Percentiles rank a stretch among this genome's conserved stretches.
Conservation (phyloP, 257 asterid species). For the Buddleja alternifolia region DNA sequence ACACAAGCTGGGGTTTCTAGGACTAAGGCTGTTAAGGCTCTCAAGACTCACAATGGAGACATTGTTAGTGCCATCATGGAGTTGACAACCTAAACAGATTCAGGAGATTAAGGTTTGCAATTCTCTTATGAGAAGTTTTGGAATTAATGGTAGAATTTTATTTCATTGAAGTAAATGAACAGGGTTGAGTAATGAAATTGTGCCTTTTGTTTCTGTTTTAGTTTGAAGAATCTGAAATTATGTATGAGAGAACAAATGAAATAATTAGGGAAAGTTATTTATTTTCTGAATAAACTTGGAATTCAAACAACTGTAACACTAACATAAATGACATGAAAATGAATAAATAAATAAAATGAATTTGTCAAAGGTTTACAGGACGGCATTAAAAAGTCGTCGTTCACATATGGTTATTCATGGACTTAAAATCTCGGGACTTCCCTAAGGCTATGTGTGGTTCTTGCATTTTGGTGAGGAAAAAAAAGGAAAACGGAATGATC, state of each 20-base stretch:
- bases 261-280: not conserved
- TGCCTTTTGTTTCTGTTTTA: not conserved
- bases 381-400: too few species aligned
- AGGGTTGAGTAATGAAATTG: conserved; percentile 6
- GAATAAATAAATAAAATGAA: too few species aligned
- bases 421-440: too few species aligned
- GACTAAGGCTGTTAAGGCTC: conserved; percentile 41
- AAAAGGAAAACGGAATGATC: too few species aligned
- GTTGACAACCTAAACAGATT: conserved; percentile 31
- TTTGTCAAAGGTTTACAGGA: too few species aligned
- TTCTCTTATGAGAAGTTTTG: not conserved
- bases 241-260: not conserved
- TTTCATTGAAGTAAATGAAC: not conserved
- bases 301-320: not conserved
- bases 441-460: too few species aligned
- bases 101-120: not conserved
- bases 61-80: conserved; percentile 49
- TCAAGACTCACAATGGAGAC: conserved; percentile 38
- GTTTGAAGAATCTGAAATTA: not conserved
- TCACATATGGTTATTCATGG: too few species aligned
- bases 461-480: too few species aligned
- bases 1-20: conserved; percentile 43
- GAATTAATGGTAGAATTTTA: conserved; percentile 6
- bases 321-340: not conserved
- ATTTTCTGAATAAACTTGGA: not conserved